phyloP scores from a whole-genome alignment of 768 basidiomycete species.

The Leccinum boreale region DNA sequence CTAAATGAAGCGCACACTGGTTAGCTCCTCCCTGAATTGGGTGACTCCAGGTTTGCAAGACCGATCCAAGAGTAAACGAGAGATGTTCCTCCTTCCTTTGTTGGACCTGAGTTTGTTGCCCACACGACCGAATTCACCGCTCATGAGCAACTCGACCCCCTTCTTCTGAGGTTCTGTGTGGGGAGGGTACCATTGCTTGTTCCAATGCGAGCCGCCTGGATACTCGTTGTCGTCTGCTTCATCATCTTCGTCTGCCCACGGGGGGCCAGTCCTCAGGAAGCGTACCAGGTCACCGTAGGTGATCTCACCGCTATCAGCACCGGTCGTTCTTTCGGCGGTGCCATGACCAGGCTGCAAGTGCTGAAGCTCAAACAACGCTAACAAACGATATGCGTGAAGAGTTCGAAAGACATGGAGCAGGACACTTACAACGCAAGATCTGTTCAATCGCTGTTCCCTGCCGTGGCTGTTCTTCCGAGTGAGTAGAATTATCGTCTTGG shows the following conservation, averaged over 20 bases:
- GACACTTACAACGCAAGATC: conserved; percentile 29
- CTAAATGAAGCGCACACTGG: conserved; percentile 42
- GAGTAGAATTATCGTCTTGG: conserved; percentile 19
- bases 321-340: conserved; percentile 8
- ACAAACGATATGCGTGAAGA: conserved; percentile 2
- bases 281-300: conserved; percentile 27
- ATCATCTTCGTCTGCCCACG: conserved; percentile 38
- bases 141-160: conserved; percentile 63
- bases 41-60: conserved; percentile 32
- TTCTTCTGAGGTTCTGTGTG: conserved; percentile 57
- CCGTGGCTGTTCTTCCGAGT: not conserved
- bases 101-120: conserved; percentile 45
- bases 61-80: conserved; percentile 46
- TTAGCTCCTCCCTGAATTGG: conserved; percentile 49
- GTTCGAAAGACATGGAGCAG: not conserved
- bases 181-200: conserved; percentile 34
- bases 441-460: conserved; percentile 19
- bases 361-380: conserved; percentile 31
- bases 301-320: conserved; percentile 7
- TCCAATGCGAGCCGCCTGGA: conserved; percentile 23
- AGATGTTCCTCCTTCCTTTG: conserved; percentile 44
- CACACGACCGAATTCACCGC: conserved; percentile 79
- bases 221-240: conserved; percentile 34
- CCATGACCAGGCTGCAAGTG: conserved; percentile 14
- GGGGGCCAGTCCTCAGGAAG: conserved; percentile 13